phyloP scores from a whole-genome alignment of 192 early-diverging fungal species.

The Umbelopsis sp. region DNA sequence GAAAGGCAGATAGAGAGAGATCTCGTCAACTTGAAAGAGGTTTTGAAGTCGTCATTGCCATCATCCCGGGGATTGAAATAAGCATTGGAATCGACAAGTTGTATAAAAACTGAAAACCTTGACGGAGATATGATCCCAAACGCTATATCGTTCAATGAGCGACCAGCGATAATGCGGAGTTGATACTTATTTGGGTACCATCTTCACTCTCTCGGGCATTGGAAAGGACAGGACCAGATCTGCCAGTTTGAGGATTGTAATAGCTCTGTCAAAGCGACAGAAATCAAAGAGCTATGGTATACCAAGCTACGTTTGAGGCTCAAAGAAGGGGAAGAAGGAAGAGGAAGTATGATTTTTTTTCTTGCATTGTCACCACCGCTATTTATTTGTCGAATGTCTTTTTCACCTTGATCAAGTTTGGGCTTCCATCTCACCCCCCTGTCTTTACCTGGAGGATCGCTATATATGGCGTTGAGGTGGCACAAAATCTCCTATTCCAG shows the following conservation, averaged over 20 bases:
- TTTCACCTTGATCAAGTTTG: too few species aligned
- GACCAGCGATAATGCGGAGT: conserved; percentile 13
- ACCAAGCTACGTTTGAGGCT: neutral
- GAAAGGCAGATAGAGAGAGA: neutral
- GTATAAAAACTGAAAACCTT: conserved; percentile 10
- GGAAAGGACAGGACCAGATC: neutral
- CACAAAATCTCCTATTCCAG: too few species aligned
- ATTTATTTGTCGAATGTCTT: too few species aligned
- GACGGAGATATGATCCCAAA: conserved; percentile 2
- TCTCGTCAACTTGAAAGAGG: neutral
- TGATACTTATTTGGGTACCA: conserved; percentile 10
- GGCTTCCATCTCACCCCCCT: too few species aligned
- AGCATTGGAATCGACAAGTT: conserved; percentile 17
- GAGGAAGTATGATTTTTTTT: too few species aligned
- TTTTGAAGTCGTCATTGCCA: neutral
- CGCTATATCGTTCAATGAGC: neutral
- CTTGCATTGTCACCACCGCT: too few species aligned
- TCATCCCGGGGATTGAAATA: conserved; percentile 18
- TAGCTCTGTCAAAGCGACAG: conserved; percentile 13
- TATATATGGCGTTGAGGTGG: too few species aligned
- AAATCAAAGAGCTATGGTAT: neutral
- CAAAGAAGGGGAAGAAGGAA: neutral
- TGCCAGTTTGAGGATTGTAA: neutral
- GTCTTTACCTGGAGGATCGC: too few species aligned
- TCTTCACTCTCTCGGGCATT: neutral